Evolutionary conservation across 2,329 filamentous ascomycete species (phyloP).

Genomic region (Cryphonectria carpinicola): DNA sequence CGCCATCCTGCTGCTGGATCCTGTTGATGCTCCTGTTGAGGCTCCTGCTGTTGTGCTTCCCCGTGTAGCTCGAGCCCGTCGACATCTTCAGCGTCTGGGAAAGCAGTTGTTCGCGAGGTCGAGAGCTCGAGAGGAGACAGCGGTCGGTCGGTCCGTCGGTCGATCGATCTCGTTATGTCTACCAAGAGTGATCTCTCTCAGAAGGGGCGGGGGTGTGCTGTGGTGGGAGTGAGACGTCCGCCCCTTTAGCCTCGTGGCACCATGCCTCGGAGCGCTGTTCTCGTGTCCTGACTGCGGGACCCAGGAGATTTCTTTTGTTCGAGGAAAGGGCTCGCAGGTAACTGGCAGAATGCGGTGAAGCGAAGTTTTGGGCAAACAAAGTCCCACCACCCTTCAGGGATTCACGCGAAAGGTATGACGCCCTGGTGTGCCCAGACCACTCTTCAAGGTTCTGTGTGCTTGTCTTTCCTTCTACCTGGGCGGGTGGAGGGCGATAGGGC

Average conservation of each 20-base stretch:
- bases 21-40: conserved; percentile 50
- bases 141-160: background rate
- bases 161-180: background rate
- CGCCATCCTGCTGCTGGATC: conserved; percentile 45
- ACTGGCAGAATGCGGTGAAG: conserved; percentile 2
- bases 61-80: conserved; percentile 53
- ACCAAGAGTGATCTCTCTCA: background rate
- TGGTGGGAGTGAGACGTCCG: conserved; percentile 28
- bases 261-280: conserved; percentile 21
- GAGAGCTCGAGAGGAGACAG: background rate
- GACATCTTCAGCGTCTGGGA: conserved; percentile 48
- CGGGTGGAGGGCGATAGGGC: conserved; percentile 12
- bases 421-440: background rate
- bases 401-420: background rate
- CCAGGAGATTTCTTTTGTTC: conserved; percentile 2
- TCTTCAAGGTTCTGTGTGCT: background rate
- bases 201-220: conserved; percentile 21
- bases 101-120: conserved; percentile 8
- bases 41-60: conserved; percentile 48
- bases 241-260: conserved; percentile 27
- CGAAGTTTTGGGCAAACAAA: conserved; percentile 1
- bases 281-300: conserved; percentile 5
- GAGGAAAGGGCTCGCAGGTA: conserved; percentile 4
- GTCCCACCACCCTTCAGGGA: conserved; percentile 10
- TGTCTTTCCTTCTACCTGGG: background rate